Evolutionary conservation across 371 early-diverging fungal genomes (phyloP).

Genomic region (Saksenaea vasiformis): DNA sequence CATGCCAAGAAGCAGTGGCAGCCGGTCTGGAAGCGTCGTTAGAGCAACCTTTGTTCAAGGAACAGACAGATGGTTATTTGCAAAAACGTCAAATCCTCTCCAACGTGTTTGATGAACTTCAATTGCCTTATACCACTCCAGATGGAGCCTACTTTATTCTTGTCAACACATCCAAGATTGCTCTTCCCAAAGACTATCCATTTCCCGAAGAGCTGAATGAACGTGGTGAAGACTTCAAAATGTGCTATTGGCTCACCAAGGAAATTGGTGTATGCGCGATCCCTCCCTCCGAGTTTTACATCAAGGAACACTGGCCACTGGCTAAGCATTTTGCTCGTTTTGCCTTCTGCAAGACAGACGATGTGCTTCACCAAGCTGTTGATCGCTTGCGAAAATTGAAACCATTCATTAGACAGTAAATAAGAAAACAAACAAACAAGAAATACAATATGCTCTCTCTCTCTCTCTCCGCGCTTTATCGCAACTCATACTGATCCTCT

Average conservation of each 20-base stretch:
- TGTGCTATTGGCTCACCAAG: conserved; percentile 87
- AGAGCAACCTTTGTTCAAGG: conserved; percentile 66
- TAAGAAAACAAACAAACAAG: neutral
- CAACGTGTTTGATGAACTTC: conserved; percentile 67
- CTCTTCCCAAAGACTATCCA: conserved; percentile 64
- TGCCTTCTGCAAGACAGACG: conserved; percentile 93
- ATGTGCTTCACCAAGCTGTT: conserved; percentile 78
- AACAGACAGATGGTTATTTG: conserved; percentile 71
- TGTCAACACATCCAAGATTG: conserved; percentile 75
- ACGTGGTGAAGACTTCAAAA: conserved; percentile 77
- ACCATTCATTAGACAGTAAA: conserved; percentile 47
- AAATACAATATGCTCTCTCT: conserved; percentile 1
- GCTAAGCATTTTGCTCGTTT: conserved; percentile 85
- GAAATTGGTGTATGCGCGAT: conserved; percentile 93
- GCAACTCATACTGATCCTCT: conserved; percentile 28
- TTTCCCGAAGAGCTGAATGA: conserved; percentile 65
- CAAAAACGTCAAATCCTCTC: conserved; percentile 75
- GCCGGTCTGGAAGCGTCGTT: conserved; percentile 72
- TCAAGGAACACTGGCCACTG: conserved; percentile 64
- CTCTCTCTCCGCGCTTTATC: neutral
- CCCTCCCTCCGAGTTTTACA: conserved; percentile 92
- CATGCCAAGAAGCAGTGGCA: conserved; percentile 91
- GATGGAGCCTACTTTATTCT: conserved; percentile 95
- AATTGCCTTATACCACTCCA: conserved; percentile 82
- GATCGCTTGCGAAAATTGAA: conserved; percentile 69